These are phyloP conservation scores for Aspergillus bridgeri DNA, from an alignment of 495 filamentous ascomycete species.

Conservation along the genomic window DNA sequence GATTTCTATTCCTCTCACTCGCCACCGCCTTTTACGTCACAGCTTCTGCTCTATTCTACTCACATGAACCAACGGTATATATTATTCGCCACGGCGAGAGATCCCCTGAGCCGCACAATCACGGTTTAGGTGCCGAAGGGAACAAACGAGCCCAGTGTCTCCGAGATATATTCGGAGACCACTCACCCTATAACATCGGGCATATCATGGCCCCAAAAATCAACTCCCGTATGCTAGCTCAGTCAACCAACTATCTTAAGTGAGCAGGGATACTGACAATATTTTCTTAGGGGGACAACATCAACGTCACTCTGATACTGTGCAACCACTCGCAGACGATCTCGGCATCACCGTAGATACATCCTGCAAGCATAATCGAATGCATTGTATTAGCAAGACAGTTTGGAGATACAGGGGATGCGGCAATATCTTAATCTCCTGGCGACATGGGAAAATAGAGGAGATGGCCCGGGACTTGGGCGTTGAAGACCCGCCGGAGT, in stretches of 20 bases:
- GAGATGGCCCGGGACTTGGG: conserved; percentile 24
- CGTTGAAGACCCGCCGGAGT: conserved; percentile 14
- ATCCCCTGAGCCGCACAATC: conserved; percentile 31
- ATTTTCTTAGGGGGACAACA: conserved; percentile 38
- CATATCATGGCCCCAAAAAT: conserved; percentile 46
- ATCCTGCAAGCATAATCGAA: conserved; percentile 30
- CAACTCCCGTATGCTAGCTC: conserved; percentile 20
- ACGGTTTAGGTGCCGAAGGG: conserved; percentile 40
- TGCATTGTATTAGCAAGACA: conserved; percentile 21
- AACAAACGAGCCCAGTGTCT: conserved; percentile 45
- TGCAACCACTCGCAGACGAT: conserved; percentile 43
- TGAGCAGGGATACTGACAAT: conserved; percentile 6
- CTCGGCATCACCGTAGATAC: conserved; percentile 45
- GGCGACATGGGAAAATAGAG: conserved; percentile 27
- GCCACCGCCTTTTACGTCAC: conserved; percentile 1
- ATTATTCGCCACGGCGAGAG: conserved; percentile 55
- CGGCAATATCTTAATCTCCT: conserved; percentile 32
- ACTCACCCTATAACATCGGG: conserved; percentile 42
- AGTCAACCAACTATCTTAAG: not conserved
- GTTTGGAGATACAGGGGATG: conserved; percentile 21
- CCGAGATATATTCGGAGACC: conserved; percentile 37
- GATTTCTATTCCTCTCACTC: conserved; percentile 1
- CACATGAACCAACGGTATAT: conserved; percentile 35
- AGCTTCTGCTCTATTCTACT: conserved; percentile 1
- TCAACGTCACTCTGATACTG: conserved; percentile 46